Evolutionary conservation across 495 filamentous ascomycete genomes (phyloP), one percentile per base, ranked within the genome.

Genomic region (Podospora tetraspora): DNA sequence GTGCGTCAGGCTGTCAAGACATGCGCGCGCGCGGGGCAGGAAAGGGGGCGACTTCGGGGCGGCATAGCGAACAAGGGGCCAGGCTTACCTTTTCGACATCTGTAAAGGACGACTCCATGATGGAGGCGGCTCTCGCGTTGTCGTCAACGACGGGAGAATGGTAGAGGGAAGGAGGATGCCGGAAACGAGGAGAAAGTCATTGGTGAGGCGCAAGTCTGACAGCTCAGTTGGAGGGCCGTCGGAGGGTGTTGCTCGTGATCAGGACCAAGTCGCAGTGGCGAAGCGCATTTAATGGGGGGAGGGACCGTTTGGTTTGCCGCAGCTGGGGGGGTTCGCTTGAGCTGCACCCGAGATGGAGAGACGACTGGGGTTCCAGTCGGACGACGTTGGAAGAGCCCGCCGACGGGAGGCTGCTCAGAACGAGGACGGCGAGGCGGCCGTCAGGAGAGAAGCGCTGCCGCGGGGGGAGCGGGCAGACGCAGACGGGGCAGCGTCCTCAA

Each of bases 31-130:
- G 68, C 57, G 57, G 66, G 59, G 66, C 58, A 30, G 27, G 57
- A 61, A 67, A 23, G 68, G 69, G 62, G 24, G 62, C 22, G 25
- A 52, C 43, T 19, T 6, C 43, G 69, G 65, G 57, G 30, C 34
- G 12, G 57, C 30, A 24, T 27, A 7, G 24, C 43, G 32, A 65
- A 23, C 11, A 23, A 57, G 32, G 22, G 21, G 21, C 25, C n/a
- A 25, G 22, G 72, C 74, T 34, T 79, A 84, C 82, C 82, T 82
- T 84, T 76, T 84, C 82, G 69, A 72, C 75, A 65, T 83, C 80
- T 58, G 74, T 81, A 73, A 84, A 83, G 68, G 74, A 76, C 70
- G 80, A 76, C 67, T 81, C 80, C 80, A 84, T 84, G 72, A 68
- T 72, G 76, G 70, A 68, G 68, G 64, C 66, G 67, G 57, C 66